Percentiles rank a stretch among this genome's conserved stretches.
Evolutionary conservation across 1,284 basidiomycete species (phyloP).

Genomic region (Bjerkandera adusta): DNA sequence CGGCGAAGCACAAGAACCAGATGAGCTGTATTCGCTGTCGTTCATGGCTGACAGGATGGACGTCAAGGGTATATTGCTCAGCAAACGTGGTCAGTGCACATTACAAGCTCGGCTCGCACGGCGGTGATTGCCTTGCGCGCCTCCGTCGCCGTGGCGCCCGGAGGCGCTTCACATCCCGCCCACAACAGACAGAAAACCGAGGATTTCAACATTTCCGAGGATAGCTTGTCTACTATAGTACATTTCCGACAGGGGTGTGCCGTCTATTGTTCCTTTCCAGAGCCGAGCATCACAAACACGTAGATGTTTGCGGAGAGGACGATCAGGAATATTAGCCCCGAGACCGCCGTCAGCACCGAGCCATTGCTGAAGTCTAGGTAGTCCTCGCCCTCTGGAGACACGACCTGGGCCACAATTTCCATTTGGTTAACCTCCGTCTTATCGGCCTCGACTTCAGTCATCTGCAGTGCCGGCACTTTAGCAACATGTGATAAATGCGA

Average conservation of each 20-base stretch:
- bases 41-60: neutral
- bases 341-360: constrained; percentile 48
- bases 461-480: neutral
- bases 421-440: constrained; percentile 18
- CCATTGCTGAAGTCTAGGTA: constrained; percentile 61
- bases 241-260: no score
- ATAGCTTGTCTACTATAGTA: neutral
- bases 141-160: neutral
- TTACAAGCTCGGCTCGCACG: constrained; percentile 85
- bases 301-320: constrained; percentile 71
- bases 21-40: no score
- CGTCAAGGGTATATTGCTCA: no score
- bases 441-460: constrained; percentile 10
- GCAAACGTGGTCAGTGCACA: neutral
- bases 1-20: no score
- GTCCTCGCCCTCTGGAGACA: constrained; percentile 25
- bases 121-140: constrained; percentile 49
- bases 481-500: no score
- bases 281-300: constrained; percentile 48
- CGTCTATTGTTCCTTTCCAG: constrained; percentile 24
- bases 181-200: no score
- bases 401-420: constrained; percentile 15
- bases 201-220: neutral
- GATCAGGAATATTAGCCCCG: constrained; percentile 57
- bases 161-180: no score